Evolutionary conservation across 768 basidiomycete genomes (phyloP), one percentile per base, ranked within the genome.

Genomic region (Kwoniella pini): DNA sequence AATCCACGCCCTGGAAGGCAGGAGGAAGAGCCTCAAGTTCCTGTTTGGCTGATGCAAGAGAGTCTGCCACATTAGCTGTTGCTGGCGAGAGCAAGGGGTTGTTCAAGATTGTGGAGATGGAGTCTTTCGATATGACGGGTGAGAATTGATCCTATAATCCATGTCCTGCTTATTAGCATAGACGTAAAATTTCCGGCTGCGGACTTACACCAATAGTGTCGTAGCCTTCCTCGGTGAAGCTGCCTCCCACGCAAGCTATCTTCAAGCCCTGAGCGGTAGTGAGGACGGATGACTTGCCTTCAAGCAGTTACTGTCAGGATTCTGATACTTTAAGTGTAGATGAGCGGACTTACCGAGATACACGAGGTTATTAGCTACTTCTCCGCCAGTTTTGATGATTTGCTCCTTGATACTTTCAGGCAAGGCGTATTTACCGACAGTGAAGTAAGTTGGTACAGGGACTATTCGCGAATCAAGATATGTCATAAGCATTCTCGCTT

Each of bases 391-490:
- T 75, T 85, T 83, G 19, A 85, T 83, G 71, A 90, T 88, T 74
- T 86, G 88, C 64, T 87, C 85, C 59, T 90, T 84, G 17, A 96
- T 86, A 26, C 80, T 75, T 44, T 83, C 81, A 4, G 93, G 91
- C 13, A 97, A 77, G 1, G 88, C 85, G 65, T 86, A 80, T 54
- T 86, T 84, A 17, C 94, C 94, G 75, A 92, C 87, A 85, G 92
- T 93, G 59, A 96, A 86, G 80, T 95, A 97, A 68, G 91, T 93
- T 71, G 90, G 88, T 17, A 95, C 80, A 11, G 94, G 90, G 27
- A 86, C 91, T 95, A 66, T 22, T n/a, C n/a, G 3, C 19, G 33
- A 15, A 49, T 40, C 6, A 58, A 56, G 54, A 45, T 17, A 30
- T 61, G 40, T 5, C 33, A 67, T 38, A 65, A n/a, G n/a, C n/a